Conservation (phyloP, 2,329 filamentous ascomycete genomes). For the Sphaceloma murrayae region DNA sequence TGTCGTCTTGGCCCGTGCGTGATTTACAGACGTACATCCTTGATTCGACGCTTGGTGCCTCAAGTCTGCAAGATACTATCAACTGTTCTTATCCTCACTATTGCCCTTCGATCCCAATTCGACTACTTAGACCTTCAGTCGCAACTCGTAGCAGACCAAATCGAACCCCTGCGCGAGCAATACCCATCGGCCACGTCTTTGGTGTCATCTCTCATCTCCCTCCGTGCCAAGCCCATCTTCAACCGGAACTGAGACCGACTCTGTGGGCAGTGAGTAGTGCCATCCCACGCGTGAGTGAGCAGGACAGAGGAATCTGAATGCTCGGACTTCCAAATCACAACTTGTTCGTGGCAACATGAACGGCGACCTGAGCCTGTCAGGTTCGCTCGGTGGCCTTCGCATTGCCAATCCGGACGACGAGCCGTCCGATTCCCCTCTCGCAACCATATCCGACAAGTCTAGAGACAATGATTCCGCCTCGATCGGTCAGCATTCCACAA, state of each 20-base stretch:
- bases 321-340: neutral
- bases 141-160: too few relatives aligned
- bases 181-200: too few relatives aligned
- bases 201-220: too few relatives aligned
- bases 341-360: constrained; percentile 53
- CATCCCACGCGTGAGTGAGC: too few relatives aligned
- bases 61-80: constrained; percentile 7
- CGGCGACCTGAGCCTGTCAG: constrained; percentile 83
- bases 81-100: too few relatives aligned
- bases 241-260: too few relatives aligned
- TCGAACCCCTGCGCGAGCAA: too few relatives aligned
- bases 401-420: constrained; percentile 92
- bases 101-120: too few relatives aligned
- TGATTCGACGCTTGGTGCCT: constrained; percentile 14
- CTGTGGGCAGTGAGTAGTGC: too few relatives aligned
- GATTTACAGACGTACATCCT: constrained; percentile 12
- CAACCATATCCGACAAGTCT: constrained; percentile 20
- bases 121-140: too few relatives aligned
- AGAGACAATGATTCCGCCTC: constrained; percentile 18
- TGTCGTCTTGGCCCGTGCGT: constrained; percentile 12
- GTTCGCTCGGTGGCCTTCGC: constrained; percentile 83
- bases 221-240: too few relatives aligned
- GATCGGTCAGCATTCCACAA: constrained; percentile 18
- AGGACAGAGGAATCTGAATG: neutral
- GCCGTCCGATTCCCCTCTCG: constrained; percentile 26